phyloP scores from a whole-genome alignment of 441 rosid genomes.

The Pelargonium cotyledonis region DNA sequence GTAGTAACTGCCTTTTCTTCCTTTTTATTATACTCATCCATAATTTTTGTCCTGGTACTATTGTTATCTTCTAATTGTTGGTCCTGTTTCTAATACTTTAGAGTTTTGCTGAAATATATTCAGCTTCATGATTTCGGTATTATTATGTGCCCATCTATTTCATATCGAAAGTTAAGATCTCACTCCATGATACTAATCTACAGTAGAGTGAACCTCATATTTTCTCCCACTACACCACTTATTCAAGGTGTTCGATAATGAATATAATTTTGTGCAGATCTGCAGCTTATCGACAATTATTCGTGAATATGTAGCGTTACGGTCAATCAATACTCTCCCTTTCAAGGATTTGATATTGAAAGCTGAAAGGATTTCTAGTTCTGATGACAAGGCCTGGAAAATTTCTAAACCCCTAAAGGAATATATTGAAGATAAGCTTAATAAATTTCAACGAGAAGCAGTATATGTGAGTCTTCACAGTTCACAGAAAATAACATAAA shows the following conservation, averaged over 20 bases:
- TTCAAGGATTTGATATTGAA: slow-evolving; percentile 79
- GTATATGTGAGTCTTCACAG: slow-evolving; percentile 74
- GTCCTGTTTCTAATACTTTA: no score
- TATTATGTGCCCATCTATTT: no score
- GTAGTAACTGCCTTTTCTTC: no score
- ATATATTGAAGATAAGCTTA: slow-evolving; percentile 55
- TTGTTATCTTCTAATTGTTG: no score
- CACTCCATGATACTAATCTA: neutral
- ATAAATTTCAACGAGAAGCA: slow-evolving; percentile 78
- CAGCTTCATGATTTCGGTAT: no score
- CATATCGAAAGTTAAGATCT: neutral
- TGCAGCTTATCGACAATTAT: slow-evolving; percentile 86
- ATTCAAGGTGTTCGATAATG: slow-evolving; percentile 16
- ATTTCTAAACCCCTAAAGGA: slow-evolving; percentile 61
- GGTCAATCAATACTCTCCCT: slow-evolving; percentile 71
- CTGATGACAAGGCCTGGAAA: slow-evolving; percentile 67
- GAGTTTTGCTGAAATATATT: neutral
- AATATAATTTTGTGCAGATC: slow-evolving; percentile 42
- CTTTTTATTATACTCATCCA: no score
- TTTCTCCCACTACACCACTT: neutral
- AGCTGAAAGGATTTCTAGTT: slow-evolving; percentile 41
- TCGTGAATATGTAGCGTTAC: slow-evolving; percentile 78
- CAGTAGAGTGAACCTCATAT: neutral
- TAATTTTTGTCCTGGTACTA: no score
- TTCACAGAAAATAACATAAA: neutral